Percentiles rank a stretch among this genome's conserved stretches.
Evolutionary conservation across 352 stramenopile species (phyloP).

Genomic region (Plasmopara viticola): DNA sequence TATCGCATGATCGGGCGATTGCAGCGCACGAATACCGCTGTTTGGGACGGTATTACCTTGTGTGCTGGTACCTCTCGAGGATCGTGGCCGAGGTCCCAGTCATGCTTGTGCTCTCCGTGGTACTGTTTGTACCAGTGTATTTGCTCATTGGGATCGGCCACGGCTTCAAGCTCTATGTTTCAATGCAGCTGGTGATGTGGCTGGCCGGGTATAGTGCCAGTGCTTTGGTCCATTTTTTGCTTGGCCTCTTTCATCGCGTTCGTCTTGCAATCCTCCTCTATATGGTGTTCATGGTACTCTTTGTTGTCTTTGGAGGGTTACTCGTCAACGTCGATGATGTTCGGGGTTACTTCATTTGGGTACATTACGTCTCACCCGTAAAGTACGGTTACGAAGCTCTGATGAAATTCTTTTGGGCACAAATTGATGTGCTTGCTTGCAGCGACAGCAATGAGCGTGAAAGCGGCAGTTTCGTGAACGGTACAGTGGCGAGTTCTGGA

Average conservation of each 20-base stretch:
- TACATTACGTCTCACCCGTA: slow-evolving; percentile 51
- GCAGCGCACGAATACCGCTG: slow-evolving; percentile 23
- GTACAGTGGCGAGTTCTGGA: slow-evolving; percentile 11
- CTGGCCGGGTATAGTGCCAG: slow-evolving; percentile 27
- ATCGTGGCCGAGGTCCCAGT: neutral
- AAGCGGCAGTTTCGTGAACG: slow-evolving; percentile 18
- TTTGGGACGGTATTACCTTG: slow-evolving; percentile 22
- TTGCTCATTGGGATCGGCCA: slow-evolving; percentile 37
- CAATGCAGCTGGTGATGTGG: slow-evolving; percentile 45
- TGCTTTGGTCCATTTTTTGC: slow-evolving; percentile 25
- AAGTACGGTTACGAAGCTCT: slow-evolving; percentile 35
- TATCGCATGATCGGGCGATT: slow-evolving; percentile 27
- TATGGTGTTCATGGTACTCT: slow-evolving; percentile 22
- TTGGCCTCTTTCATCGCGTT: slow-evolving; percentile 31
- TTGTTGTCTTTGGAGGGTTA: slow-evolving; percentile 42
- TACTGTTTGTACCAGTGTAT: slow-evolving; percentile 38
- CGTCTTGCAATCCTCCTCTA: slow-evolving; percentile 25
- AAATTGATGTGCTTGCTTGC: slow-evolving; percentile 20
- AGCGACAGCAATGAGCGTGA: slow-evolving; percentile 13
- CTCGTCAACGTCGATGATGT: slow-evolving; percentile 42
- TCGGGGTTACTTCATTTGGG: slow-evolving; percentile 47
- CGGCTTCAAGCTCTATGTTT: slow-evolving; percentile 38
- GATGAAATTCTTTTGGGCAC: slow-evolving; percentile 40
- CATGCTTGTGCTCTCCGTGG: slow-evolving; percentile 31
- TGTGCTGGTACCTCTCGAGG: slow-evolving; percentile 24